Percentiles rank a stretch among this genome's conserved stretches.
Evolutionary conservation across 352 stramenopile genomes (phyloP).

Genomic region (Globisporangium takayamanum): DNA sequence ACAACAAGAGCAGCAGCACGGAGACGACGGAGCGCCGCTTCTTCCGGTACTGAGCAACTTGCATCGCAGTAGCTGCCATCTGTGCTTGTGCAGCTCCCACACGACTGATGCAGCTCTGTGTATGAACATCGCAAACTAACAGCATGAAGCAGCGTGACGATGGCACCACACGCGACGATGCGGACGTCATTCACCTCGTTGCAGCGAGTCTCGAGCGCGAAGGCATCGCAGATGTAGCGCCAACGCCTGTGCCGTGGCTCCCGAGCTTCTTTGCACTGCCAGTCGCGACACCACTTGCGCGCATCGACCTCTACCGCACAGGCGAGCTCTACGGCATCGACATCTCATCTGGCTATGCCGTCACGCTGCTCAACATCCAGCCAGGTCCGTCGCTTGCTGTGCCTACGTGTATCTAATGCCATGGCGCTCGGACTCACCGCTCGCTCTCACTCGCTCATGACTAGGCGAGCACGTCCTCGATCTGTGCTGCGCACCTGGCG

Average conservation of each 20-base stretch:
- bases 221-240: slow-evolving; percentile 3
- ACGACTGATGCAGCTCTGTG: neutral
- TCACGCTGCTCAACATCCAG: slow-evolving; percentile 47
- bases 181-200: slow-evolving; percentile 9
- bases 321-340: slow-evolving; percentile 81
- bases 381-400: slow-evolving; percentile 24
- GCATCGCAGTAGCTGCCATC: neutral
- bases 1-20: slow-evolving; percentile 4
- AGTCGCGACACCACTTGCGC: slow-evolving; percentile 32
- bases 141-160: slow-evolving; percentile 7
- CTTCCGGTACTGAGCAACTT: slow-evolving; percentile 34
- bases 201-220: slow-evolving; percentile 1
- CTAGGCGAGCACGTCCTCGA: slow-evolving; percentile 86
- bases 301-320: slow-evolving; percentile 35
- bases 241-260: slow-evolving; percentile 39
- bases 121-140: neutral
- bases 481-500: slow-evolving; percentile 91
- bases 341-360: slow-evolving; percentile 68
- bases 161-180: neutral
- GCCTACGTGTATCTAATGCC: neutral
- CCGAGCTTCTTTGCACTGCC: slow-evolving; percentile 62
- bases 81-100: neutral
- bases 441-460: too few relatives aligned
- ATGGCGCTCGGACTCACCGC: neutral
- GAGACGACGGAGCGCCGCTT: slow-evolving; percentile 35